Percentiles rank a stretch among this genome's conserved stretches.
Evolutionary conservation across 441 rosid species (phyloP).

Genomic region (Lagerstroemia fauriei): DNA sequence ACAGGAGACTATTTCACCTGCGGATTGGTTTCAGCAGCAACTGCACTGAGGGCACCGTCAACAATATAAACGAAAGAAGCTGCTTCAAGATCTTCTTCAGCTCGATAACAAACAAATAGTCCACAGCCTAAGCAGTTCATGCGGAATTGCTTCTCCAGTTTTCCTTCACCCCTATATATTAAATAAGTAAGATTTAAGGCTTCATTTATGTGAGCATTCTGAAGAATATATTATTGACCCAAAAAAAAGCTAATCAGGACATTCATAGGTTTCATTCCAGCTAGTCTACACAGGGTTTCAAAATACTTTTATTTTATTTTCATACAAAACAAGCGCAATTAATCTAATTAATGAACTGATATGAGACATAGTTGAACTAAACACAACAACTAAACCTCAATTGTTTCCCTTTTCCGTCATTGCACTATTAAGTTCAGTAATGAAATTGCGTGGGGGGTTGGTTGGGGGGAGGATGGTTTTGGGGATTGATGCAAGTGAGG

Average conservation of each 20-base stretch:
- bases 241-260: neutral
- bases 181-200: slow-evolving; percentile 8
- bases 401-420: neutral
- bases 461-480: too few species aligned
- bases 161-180: slow-evolving; percentile 77
- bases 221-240: slow-evolving; percentile 7
- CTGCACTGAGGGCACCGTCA: slow-evolving; percentile 90
- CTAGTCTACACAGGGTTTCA: neutral
- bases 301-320: too few species aligned
- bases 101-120: slow-evolving; percentile 84
- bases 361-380: neutral
- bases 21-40: slow-evolving; percentile 98
- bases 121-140: slow-evolving; percentile 88
- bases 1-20: slow-evolving; percentile 47
- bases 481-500: neutral
- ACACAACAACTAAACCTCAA: neutral
- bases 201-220: neutral
- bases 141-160: slow-evolving; percentile 88
- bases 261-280: neutral
- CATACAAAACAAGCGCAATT: neutral
- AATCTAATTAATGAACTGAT: neutral
- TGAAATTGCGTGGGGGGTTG: too few species aligned
- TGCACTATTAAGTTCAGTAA: neutral
- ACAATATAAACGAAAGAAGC: slow-evolving; percentile 73
- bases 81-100: slow-evolving; percentile 77